A percentile compares a stretch with the other conserved stretches of the same genome.
Evolutionary conservation across 805 yeast species (phyloP).

Genomic region (Candida oleophila): DNA sequence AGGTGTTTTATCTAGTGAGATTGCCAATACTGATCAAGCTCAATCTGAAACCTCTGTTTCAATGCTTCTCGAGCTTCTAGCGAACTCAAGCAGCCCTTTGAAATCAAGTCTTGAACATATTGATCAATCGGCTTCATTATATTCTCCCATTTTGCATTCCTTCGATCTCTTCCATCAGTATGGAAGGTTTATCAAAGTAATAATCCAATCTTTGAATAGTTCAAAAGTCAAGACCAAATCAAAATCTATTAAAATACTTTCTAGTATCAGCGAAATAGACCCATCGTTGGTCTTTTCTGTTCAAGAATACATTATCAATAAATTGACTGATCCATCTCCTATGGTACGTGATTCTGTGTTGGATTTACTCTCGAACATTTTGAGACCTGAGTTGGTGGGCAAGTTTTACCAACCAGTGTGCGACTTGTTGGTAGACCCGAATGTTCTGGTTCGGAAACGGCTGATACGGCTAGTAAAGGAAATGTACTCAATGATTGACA

Average conservation of each 20-base stretch:
- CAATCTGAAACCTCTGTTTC: not conserved
- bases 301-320: slow-evolving; percentile 48
- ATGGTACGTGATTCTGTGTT: slow-evolving; percentile 75
- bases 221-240: slow-evolving; percentile 34
- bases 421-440: slow-evolving; percentile 53
- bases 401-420: slow-evolving; percentile 51
- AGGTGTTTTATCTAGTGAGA: not conserved
- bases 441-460: slow-evolving; percentile 63
- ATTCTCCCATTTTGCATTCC: slow-evolving; percentile 19
- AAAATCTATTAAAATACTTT: slow-evolving; percentile 63
- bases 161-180: slow-evolving; percentile 39
- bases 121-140: slow-evolving; percentile 8
- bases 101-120: slow-evolving; percentile 10
- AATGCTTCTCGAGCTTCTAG: slow-evolving; percentile 7
- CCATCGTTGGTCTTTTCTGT: slow-evolving; percentile 53
- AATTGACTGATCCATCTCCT: slow-evolving; percentile 62
- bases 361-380: slow-evolving; percentile 40
- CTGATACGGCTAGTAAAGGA: slow-evolving; percentile 51
- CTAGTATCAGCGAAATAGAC: slow-evolving; percentile 54
- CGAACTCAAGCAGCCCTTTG: slow-evolving; percentile 10
- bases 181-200: slow-evolving; percentile 50
- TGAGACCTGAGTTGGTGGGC: slow-evolving; percentile 22
- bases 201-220: slow-evolving; percentile 38
- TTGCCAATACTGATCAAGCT: not conserved
- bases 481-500: slow-evolving; percentile 37